These are phyloP conservation scores for Sordariomycetes sp. DNA, from an alignment of 2,329 filamentous ascomycete genomes.

Conservation along the genomic window DNA sequence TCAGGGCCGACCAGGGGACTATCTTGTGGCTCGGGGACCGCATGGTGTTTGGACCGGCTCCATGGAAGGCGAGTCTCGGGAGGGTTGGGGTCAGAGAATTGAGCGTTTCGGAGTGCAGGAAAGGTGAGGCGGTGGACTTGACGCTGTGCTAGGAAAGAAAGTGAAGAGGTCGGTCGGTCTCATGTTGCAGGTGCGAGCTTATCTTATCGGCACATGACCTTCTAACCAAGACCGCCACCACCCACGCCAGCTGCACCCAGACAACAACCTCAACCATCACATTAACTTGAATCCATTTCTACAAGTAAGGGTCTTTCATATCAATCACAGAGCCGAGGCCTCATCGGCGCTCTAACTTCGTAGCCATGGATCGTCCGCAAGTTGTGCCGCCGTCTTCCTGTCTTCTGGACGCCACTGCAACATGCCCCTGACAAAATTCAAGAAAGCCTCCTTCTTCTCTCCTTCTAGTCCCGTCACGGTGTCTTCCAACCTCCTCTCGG, in stretches of 20 bases:
- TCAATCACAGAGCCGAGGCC: too few species aligned
- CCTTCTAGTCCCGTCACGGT: slow-evolving; percentile 8
- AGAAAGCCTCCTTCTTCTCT: slow-evolving; percentile 9
- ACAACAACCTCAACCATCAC: too few species aligned
- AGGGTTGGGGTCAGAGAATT: not conserved
- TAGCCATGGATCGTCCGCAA: slow-evolving; percentile 5
- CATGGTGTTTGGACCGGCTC: not conserved
- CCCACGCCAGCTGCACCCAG: too few species aligned
- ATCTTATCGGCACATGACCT: too few species aligned
- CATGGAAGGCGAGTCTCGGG: slow-evolving; percentile 1
- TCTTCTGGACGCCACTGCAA: slow-evolving; percentile 16
- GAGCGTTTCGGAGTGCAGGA: not conserved
- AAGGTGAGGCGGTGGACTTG: not conserved
- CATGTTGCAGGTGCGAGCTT: too few species aligned
- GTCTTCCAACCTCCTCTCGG: slow-evolving; percentile 5
- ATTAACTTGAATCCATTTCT: too few species aligned
- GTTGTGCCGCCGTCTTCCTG: slow-evolving; percentile 11
- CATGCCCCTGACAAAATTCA: slow-evolving; percentile 13
- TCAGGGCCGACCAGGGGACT: not conserved
- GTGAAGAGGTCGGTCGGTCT: too few species aligned
- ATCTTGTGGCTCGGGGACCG: not conserved
- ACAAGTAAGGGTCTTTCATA: too few species aligned
- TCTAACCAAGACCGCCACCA: too few species aligned
- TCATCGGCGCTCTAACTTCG: too few species aligned
- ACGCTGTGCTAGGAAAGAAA: not conserved